Base-by-base conservation (phyloP, 768 basidiomycete species). In the Boletus reticuloceps region DNA sequence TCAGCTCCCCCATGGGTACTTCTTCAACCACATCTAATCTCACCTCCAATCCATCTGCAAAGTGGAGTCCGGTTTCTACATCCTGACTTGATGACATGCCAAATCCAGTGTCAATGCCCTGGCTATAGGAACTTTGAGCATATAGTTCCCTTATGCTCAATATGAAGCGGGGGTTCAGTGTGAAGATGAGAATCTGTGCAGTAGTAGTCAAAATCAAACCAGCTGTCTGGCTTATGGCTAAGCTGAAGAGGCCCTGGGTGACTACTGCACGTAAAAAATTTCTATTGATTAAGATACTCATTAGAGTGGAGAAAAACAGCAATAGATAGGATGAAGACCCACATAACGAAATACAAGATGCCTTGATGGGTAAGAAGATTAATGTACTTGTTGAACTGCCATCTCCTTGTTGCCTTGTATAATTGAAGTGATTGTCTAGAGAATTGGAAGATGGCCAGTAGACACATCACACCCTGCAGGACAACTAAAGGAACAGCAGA, bases 341-440 rank as follows among this genome's bases (percentile, higher is more conserved):
- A 61, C 60, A 56, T 27, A 12, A 50, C 0, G 14, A 61, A 61
- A 27, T 61, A 61, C 1, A 59, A 1, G 16, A 60, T 20, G 7
- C 60, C 58, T 29, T 61, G 50, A 7, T 42, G 17, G 22, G 47
- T 31, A 11, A 61, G 37, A 3, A 61, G 53, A 9, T 34, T n/a
- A 13, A 61, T 11, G 37, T 55, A 60, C n/a, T 22, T 27, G 20
- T 61, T 60, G 19, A 46, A 31, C 5, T 53, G 47, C 60, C 58
- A 61, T 40, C 5, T 39, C 20, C 7, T 34, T 9, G 45, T 51
- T 6, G 5, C n/a, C 7, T 17, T 45, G 13, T 51, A 48, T 4
- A 49, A 25, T 6, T 60, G 49, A 20, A 37, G 5, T 25, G 46
- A 49, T 6, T 60, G 49, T 4, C 10, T 11, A 12, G 45, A 0